Evolutionary conservation across 192 early-diverging fungal genomes (phyloP).

Genomic region (Coemansia sp.): DNA sequence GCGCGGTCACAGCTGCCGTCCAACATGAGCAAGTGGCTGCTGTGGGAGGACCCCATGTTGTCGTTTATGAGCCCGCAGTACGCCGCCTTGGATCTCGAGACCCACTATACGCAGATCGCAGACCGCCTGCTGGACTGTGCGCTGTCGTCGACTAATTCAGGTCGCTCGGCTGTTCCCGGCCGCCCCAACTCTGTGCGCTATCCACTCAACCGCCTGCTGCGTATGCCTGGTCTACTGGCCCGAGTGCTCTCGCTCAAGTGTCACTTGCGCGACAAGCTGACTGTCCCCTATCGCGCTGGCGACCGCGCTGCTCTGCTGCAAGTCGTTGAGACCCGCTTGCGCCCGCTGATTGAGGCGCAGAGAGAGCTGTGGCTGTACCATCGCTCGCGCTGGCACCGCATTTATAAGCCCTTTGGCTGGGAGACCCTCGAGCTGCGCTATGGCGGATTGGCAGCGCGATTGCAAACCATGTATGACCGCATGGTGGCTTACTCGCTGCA

Average conservation of each 20-base stretch:
- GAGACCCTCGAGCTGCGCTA: constrained; percentile 84
- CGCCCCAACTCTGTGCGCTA: constrained; percentile 32
- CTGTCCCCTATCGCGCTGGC: constrained; percentile 60
- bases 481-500: constrained; percentile 60
- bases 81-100: constrained; percentile 64
- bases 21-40: constrained; percentile 80
- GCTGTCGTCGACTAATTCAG: constrained; percentile 18
- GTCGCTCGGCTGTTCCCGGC: constrained; percentile 16
- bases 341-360: constrained; percentile 62
- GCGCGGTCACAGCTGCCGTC: constrained; percentile 62
- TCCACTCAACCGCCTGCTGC: constrained; percentile 71
- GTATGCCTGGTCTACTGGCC: constrained; percentile 69
- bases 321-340: constrained; percentile 59
- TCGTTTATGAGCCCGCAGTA: constrained; percentile 81
- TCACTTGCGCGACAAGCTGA: constrained; percentile 65
- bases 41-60: constrained; percentile 85
- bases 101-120: constrained; percentile 63
- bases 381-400: constrained; percentile 73
- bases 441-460: constrained; percentile 67
- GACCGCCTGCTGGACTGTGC: constrained; percentile 59
- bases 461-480: constrained; percentile 70
- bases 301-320: constrained; percentile 60
- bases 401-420: constrained; percentile 86
- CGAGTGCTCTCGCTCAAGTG: constrained; percentile 70
- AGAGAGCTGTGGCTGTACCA: constrained; percentile 81